Base-by-base conservation (phyloP, 2,329 filamentous ascomycete genomes). In the Annulohypoxylon truncatum region DNA sequence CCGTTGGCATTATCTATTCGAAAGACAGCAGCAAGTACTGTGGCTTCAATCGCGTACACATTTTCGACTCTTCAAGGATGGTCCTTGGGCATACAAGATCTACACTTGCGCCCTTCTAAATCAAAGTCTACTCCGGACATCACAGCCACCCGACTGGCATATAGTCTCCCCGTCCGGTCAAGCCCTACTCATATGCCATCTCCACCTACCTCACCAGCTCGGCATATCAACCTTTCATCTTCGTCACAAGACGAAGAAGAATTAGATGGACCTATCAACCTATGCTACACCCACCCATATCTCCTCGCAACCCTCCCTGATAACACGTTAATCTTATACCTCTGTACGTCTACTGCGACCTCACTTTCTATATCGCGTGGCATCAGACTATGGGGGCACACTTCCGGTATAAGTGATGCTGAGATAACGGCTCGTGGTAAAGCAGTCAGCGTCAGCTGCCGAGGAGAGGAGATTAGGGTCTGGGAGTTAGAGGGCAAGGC, bases 31-130 rank as follows among this genome's bases (percentile, higher is more conserved):
- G 81, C 82, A 2, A 87, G 86, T 9, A 87, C 93, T 15, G 86
- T 93, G n/a, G 91, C 93, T 1, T 94, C 92, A 0, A 92, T 97
- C 64, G 94, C 93, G 0, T 97, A 97, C 77, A 92, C 92, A 0
- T 89, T 96, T 69, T 89, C 91, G 13, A 91, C 92, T 1, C 83
- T 90, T 2, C 89, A 89, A 44, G 94, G 94, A 26, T 97, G 94
- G 92, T 94, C 92, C 6, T 86, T 97, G 13, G 94, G 94, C 1
- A 87, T 98, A n/a, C 95, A 98, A 77, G 95, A 97, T 77, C 82
- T 97, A 44, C 89, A 91, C 62, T 84, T 97, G 44, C 79, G 74
- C 0, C 73, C 72, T 4, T 77, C 76, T n/a, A 56, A 4, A 4
- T 66, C 70, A 10, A 71, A 71, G 26, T 44, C 67, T 3, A 63